A percentile compares a stretch with the other conserved stretches of the same genome.
Conservation (phyloP, 2,329 filamentous ascomycete species). For the Elsinoe fawcettii region DNA sequence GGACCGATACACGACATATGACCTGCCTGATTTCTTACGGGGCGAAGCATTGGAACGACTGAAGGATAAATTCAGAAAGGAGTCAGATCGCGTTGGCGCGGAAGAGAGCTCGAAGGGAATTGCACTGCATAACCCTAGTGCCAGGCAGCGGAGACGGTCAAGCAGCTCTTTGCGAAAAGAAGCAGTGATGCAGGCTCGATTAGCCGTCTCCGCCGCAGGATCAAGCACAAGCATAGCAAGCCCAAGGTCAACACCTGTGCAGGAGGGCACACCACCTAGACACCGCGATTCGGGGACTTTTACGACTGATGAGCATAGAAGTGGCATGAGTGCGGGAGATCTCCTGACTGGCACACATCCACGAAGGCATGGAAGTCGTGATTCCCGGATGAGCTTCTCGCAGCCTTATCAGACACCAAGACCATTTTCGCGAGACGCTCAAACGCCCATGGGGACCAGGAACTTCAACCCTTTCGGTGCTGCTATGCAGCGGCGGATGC, state of each 20-base stretch:
- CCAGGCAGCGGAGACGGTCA: constrained; percentile 59
- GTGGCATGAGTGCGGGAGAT: constrained; percentile 53
- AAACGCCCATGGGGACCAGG: constrained; percentile 39
- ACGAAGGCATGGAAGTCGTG: constrained; percentile 52
- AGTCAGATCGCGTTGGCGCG: constrained; percentile 70
- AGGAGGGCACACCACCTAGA: constrained; percentile 15
- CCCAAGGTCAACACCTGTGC: not conserved
- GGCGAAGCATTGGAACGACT: constrained; percentile 74
- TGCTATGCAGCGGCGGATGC: constrained; percentile 28
- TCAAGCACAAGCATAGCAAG: not conserved
- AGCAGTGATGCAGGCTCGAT: constrained; percentile 61
- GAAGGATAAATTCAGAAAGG: constrained; percentile 77
- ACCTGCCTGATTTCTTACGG: constrained; percentile 82
- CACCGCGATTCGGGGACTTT: constrained; percentile 14
- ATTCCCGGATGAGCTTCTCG: constrained; percentile 39
- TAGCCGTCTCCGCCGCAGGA: constrained; percentile 26
- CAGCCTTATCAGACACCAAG: constrained; percentile 39
- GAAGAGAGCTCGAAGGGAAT: constrained; percentile 89
- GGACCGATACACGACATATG: constrained; percentile 84
- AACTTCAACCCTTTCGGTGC: constrained; percentile 35
- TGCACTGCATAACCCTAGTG: constrained; percentile 76
- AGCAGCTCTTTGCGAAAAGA: constrained; percentile 72
- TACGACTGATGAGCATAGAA: constrained; percentile 22
- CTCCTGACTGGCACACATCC: constrained; percentile 70
- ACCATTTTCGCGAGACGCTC: constrained; percentile 30